Evolutionary conservation across 1,284 basidiomycete species (phyloP).

Genomic region (Naganishia cerealis): DNA sequence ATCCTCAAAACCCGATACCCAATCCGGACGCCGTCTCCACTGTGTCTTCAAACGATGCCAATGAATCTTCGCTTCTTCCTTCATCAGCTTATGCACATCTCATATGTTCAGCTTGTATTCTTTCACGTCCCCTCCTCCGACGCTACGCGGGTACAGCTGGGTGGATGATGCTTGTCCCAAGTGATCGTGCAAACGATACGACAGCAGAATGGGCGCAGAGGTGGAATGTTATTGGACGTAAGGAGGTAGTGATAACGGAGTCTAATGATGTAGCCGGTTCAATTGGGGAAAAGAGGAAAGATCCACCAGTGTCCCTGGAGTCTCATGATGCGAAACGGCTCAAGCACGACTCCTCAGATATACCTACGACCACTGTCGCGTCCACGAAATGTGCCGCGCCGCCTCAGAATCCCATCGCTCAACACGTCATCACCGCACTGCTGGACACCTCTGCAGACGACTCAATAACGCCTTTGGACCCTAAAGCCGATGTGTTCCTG

Average conservation of each 20-base stretch:
- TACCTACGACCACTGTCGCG: neutral
- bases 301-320: neutral
- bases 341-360: neutral
- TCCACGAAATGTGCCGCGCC: neutral
- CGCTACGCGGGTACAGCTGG: slow-evolving; percentile 44
- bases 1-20: slow-evolving; percentile 23
- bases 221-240: slow-evolving; percentile 9
- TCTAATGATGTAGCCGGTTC: neutral
- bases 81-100: slow-evolving; percentile 50
- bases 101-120: slow-evolving; percentile 47
- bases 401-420: slow-evolving; percentile 3
- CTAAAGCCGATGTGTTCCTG: slow-evolving; percentile 50
- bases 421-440: slow-evolving; percentile 8
- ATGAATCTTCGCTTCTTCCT: slow-evolving; percentile 45
- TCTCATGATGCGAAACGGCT: neutral
- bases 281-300: neutral
- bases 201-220: neutral
- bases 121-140: slow-evolving; percentile 32
- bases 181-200: neutral
- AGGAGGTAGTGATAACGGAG: neutral
- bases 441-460: neutral
- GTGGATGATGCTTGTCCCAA: slow-evolving; percentile 49
- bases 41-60: slow-evolving; percentile 38
- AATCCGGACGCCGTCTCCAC: neutral
- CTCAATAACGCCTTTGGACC: neutral